These are phyloP conservation scores for Anastatica hierochuntica DNA, from an alignment of 345 rosid genomes.

Conservation along the genomic window DNA sequence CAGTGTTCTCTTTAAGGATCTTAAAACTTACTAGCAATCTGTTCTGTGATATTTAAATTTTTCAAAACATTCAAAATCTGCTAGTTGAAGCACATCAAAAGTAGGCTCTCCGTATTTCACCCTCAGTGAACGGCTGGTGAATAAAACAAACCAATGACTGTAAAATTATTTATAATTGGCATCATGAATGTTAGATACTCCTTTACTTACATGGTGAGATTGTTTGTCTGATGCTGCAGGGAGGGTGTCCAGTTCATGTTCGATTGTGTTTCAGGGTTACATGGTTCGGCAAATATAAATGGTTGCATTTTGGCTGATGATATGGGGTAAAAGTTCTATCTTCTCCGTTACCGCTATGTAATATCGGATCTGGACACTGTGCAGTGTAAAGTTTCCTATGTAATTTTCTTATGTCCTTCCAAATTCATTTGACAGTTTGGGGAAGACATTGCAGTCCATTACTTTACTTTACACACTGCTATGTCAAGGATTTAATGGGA, in stretches of 20 bases:
- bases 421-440: conserved; percentile 57
- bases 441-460: conserved; percentile 95
- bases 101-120: neutral
- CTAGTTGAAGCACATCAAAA: neutral
- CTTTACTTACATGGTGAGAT: conserved; percentile 12
- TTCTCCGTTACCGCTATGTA: conserved; percentile 7
- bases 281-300: conserved; percentile 38
- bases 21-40: neutral
- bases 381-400: neutral
- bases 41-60: neutral
- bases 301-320: conserved; percentile 99
- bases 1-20: neutral
- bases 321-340: conserved; percentile 69
- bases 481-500: conserved; percentile 84
- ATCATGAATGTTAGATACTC: neutral
- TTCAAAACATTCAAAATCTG: neutral
- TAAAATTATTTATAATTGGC: neutral
- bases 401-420: conserved; percentile 1
- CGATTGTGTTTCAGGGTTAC: conserved; percentile 82
- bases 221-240: conserved; percentile 40
- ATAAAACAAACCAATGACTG: neutral
- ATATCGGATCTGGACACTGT: neutral
- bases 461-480: conserved; percentile 83
- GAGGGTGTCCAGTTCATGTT: conserved; percentile 99
- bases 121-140: neutral